These are phyloP conservation scores for Cyathus striatus DNA, from an alignment of 768 basidiomycete genomes.

Conservation along the genomic window DNA sequence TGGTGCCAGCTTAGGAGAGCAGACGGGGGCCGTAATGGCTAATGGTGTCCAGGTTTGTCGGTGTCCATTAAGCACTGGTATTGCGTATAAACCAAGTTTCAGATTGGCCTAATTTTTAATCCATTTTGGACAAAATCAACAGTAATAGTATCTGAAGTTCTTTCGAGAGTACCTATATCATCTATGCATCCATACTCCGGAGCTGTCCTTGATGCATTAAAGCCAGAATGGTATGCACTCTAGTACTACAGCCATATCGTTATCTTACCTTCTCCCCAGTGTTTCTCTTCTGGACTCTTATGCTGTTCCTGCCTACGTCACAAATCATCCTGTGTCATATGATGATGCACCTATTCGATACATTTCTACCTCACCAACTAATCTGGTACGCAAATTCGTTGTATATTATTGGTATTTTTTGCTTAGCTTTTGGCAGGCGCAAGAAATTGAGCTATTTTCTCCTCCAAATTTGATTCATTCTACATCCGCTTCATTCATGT, in stretches of 20 bases:
- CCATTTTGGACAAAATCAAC: slow-evolving; percentile 42
- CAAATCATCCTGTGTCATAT: slow-evolving; percentile 22
- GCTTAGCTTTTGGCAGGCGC: slow-evolving; percentile 18
- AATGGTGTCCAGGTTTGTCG: slow-evolving; percentile 38
- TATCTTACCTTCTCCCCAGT: slow-evolving; percentile 19
- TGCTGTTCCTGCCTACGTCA: slow-evolving; percentile 42
- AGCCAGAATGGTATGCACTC: slow-evolving; percentile 40
- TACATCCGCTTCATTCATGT: slow-evolving; percentile 49
- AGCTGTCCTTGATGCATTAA: slow-evolving; percentile 32
- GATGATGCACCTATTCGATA: slow-evolving; percentile 50
- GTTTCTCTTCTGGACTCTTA: slow-evolving; percentile 51
- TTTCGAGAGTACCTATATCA: slow-evolving; percentile 42
- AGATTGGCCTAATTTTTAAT: slow-evolving; percentile 49
- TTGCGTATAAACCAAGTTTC: not conserved
- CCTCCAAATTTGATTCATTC: slow-evolving; percentile 57
- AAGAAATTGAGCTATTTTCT: slow-evolving; percentile 31
- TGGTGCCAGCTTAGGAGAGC: slow-evolving; percentile 48
- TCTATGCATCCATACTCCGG: slow-evolving; percentile 46
- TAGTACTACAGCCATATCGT: not conserved
- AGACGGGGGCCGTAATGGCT: slow-evolving; percentile 34
- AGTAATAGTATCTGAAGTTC: slow-evolving; percentile 49
- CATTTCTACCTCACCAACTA: slow-evolving; percentile 21
- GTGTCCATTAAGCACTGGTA: not conserved
- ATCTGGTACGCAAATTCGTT: not conserved
- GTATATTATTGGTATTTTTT: not conserved